Percentiles rank a stretch among this genome's conserved stretches.
These are phyloP conservation scores for Boletus pseudo-olivaceus DNA, from an alignment of 768 basidiomycete species.

Conservation along the genomic window DNA sequence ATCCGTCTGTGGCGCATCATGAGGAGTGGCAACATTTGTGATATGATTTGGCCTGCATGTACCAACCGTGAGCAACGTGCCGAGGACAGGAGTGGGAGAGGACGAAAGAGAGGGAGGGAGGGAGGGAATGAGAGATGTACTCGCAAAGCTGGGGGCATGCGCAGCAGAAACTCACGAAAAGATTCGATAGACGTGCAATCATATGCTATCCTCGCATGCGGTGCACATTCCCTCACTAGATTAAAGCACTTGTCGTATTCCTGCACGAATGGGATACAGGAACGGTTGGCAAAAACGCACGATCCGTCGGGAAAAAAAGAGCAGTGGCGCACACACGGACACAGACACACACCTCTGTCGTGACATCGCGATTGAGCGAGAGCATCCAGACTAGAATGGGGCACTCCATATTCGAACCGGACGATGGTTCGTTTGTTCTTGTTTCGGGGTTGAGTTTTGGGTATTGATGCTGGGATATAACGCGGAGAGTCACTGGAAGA, in stretches of 20 bases:
- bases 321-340: background rate
- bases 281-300: background rate
- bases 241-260: conserved; percentile 70
- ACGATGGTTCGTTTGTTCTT: background rate
- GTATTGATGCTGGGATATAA: background rate
- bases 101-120: background rate
- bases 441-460: background rate
- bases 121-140: background rate
- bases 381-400: conserved; percentile 81
- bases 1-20: conserved; percentile 86
- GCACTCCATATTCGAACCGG: conserved; percentile 40
- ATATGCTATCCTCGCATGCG: conserved; percentile 51
- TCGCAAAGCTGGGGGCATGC: background rate
- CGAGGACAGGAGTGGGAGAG: background rate
- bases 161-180: conserved; percentile 50
- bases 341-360: conserved; percentile 44
- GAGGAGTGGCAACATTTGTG: conserved; percentile 70
- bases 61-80: background rate
- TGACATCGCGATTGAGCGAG: conserved; percentile 70
- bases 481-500: background rate
- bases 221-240: conserved; percentile 57
- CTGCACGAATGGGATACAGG: conserved; percentile 33
- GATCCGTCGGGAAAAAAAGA: background rate
- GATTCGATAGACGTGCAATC: conserved; percentile 58
- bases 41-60: conserved; percentile 60